Evolutionary conservation across 202 grass and related monocot genomes (phyloP), one percentile per base, ranked within the genome.

Genomic region (Cymbopogon flexuosus): DNA sequence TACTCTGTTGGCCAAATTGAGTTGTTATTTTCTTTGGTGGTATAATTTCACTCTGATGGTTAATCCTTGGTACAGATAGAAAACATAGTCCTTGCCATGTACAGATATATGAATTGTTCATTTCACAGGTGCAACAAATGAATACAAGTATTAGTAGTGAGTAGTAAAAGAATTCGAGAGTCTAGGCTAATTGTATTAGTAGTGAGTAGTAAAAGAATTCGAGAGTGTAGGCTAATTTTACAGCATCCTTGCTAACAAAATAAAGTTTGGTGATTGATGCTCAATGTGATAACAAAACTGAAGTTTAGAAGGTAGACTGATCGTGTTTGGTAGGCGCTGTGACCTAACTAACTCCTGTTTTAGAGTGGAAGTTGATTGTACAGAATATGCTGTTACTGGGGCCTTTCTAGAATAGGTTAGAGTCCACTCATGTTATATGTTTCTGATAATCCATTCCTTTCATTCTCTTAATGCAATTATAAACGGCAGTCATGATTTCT

Each of bases 381-480:
- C 40, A 81, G 10, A 46, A 21, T 12, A 62, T 58, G 2, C 21
- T 31, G 41, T 59, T 19, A 19, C 16, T 68, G 77, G 5, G 4
- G 13, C 18, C 29, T 36, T 65, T 52, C 34, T 8, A 63, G 31
- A 77, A 33, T 29, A n/a, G 2, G 2, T 39, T 64, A 18, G 42
- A 31, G 19, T 73, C 52, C 6, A 6, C 21, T 74, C 46, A 58
- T 77, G 34, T 51, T 33, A 22, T 22, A 10, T 58, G 8, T 58
- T 58, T 58, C 19, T 58, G n/a, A 58, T 58, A 58, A 58, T 58
- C 8, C 23, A 10, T 58, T 84, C 39, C 31, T 72, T 52, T n/a
- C 46, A 24, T 81, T 77, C 34, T 72, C 24, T 19, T 58, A 68
- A 21, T 75, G 61, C 24, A 66, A 72, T 14, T 23, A 37, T 58